Conservation (phyloP, 1,284 basidiomycete genomes). For the Trichosporon coremiiforme region DNA sequence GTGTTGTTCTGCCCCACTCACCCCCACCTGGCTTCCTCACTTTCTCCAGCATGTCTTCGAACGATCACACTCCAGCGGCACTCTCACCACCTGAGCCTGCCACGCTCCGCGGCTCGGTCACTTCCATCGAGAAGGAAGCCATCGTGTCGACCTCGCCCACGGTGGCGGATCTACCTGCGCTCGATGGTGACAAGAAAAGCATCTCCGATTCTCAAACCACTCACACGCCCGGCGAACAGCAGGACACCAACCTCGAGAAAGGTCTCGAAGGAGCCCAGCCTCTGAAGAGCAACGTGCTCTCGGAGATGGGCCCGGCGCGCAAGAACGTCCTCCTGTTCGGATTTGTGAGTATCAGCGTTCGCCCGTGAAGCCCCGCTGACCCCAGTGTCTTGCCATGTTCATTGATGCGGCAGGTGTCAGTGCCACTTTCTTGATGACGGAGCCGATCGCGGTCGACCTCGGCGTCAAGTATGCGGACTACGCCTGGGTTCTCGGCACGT, state of each 20-base stretch:
- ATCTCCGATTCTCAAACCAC: neutral
- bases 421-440: constrained; percentile 52
- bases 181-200: constrained; percentile 3
- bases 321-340: constrained; percentile 45
- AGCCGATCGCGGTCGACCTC: constrained; percentile 48
- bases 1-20: neutral
- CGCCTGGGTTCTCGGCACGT: constrained; percentile 52
- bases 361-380: constrained; percentile 1
- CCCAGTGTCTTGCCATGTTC: constrained; percentile 38
- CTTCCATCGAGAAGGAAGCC: neutral
- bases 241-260: neutral
- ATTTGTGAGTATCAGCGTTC: constrained; percentile 36
- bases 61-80: neutral
- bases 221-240: neutral
- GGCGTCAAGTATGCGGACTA: constrained; percentile 38
- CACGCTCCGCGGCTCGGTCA: neutral
- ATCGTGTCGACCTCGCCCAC: neutral
- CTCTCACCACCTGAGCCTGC: neutral
- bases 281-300: constrained; percentile 30
- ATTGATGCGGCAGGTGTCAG: constrained; percentile 49
- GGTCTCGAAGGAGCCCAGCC: neutral
- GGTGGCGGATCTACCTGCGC: neutral
- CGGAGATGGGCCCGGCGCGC: constrained; percentile 34
- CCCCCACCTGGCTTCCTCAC: no score
- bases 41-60: neutral